Evolutionary conservation across 2,329 filamentous ascomycete species (phyloP), one percentile per base, ranked within the genome.

Genomic region (Fusarium sp.): DNA sequence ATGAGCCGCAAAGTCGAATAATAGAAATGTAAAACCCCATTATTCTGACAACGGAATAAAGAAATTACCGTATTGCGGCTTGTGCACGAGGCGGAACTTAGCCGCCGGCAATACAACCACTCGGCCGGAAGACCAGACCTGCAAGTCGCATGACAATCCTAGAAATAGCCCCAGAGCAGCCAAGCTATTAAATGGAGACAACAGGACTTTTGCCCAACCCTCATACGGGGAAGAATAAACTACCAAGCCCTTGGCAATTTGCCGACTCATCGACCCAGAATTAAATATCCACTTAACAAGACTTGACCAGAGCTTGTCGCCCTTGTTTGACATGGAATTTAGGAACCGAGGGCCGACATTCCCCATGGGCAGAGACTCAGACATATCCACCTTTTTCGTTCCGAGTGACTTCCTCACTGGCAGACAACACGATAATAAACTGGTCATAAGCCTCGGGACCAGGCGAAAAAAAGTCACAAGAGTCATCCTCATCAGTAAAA

Each of bases 331-430:
- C 36, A 48, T 43, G 48, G 49, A 28, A 19, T 2, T 4, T 2
- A 23, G 58, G 59, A 63, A 63, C 30, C 50, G 34, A 62, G 59
- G 59, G 50, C 59, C 59, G 59, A 63, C 17, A 57, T 57, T n/a
- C 58, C 58, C 47, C 54, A 47, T 40, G 48, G 32, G 21, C n/a
- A 44, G 15, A 45, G 46, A 47, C n/a, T 26, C 19, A 48, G 26
- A 19, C 21, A 45, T 30, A 40, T 62, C 38, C 49, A 49, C 34
- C 43, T 39, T 30, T 32, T 42, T 54, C 21, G 24, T 12, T 4
- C 20, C 26, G 17, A 11, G n/a, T 11, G 38, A 55, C n/a, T 52
- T 19, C 20, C 15, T 36, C 17, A 19, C 8, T 10, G 26, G 11
- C 2, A 9, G 9, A 36, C 28, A n/a, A 17, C 9, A 32, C 7